Conservation (phyloP, 495 filamentous ascomycete genomes). For the Pseudotulostoma volvatum region DNA sequence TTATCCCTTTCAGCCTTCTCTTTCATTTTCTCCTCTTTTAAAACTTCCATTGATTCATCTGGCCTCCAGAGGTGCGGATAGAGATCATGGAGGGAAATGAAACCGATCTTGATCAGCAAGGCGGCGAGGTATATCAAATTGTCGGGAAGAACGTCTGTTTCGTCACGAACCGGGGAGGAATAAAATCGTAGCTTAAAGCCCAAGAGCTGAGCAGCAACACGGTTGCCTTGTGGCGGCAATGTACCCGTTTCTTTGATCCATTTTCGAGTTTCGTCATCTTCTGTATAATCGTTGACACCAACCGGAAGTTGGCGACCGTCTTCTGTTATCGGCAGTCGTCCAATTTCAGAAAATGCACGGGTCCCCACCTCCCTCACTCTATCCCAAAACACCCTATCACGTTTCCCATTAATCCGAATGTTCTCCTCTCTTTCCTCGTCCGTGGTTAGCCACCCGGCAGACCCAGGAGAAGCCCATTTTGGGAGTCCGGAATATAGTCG, state of each 20-base stretch:
- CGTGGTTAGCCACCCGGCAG: constrained; percentile 33
- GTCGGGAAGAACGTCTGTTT: constrained; percentile 58
- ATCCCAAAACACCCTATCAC: constrained; percentile 70
- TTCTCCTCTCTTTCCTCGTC: constrained; percentile 47
- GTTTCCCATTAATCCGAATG: constrained; percentile 33
- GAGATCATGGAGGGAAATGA: constrained; percentile 85
- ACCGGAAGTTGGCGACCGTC: constrained; percentile 30
- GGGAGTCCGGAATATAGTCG: constrained; percentile 43
- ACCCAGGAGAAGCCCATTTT: constrained; percentile 63
- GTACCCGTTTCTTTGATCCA: constrained; percentile 72
- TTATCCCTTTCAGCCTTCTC: constrained; percentile 69
- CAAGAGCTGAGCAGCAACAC: constrained; percentile 80
- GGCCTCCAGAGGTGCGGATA: constrained; percentile 84
- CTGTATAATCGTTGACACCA: constrained; percentile 20
- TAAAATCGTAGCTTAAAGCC: constrained; percentile 98
- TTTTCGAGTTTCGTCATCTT: constrained; percentile 36
- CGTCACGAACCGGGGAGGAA: constrained; percentile 49
- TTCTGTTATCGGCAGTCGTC: constrained; percentile 39
- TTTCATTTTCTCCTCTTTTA: constrained; percentile 48
- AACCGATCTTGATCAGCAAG: constrained; percentile 89
- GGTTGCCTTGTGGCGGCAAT: constrained; percentile 69
- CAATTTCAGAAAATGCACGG: constrained; percentile 75
- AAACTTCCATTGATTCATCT: constrained; percentile 61
- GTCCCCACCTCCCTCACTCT: constrained; percentile 59
- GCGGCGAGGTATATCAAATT: constrained; percentile 86